phyloP scores from a whole-genome alignment of 2,329 filamentous ascomycete species.

The Colletotrichum sidae region DNA sequence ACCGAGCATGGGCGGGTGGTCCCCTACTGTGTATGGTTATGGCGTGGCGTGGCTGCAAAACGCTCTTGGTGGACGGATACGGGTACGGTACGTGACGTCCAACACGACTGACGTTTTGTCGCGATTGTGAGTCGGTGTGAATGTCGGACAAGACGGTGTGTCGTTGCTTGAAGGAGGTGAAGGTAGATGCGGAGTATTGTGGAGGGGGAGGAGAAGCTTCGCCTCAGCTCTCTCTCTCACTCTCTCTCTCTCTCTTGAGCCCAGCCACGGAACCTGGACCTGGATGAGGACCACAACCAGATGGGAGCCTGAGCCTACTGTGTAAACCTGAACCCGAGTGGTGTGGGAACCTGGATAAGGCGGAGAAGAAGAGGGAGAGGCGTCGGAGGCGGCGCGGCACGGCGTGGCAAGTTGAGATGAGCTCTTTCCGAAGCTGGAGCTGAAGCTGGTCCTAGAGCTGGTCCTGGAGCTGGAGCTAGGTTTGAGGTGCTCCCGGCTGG shows the following conservation, averaged over 20 bases:
- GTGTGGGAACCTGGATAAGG: not conserved
- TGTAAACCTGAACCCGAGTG: too few relatives aligned
- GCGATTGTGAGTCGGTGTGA: conserved; percentile 29
- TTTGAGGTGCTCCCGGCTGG: conserved; percentile 35
- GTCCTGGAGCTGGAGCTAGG: not conserved
- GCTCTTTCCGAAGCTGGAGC: too few relatives aligned
- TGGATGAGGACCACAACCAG: too few relatives aligned
- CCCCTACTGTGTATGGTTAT: not conserved
- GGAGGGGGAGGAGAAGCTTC: not conserved
- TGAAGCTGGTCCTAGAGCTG: too few relatives aligned
- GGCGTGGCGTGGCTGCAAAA: conserved; percentile 15
- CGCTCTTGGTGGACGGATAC: not conserved
- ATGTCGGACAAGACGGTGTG: conserved; percentile 33
- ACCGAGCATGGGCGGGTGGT: conserved; percentile 29
- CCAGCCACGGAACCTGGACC: too few relatives aligned
- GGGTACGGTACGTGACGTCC: conserved; percentile 13
- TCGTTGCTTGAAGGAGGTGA: not conserved
- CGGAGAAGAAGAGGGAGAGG: conserved; percentile 7
- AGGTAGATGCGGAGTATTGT: not conserved
- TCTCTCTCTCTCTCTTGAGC: too few relatives aligned
- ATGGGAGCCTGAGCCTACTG: too few relatives aligned
- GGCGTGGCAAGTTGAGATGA: too few relatives aligned
- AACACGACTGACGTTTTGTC: not conserved
- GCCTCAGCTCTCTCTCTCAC: too few relatives aligned
- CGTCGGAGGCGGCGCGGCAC: conserved; percentile 18